phyloP scores from a whole-genome alignment of 2,329 filamentous ascomycete genomes.

The Bipolaris oryzae region DNA sequence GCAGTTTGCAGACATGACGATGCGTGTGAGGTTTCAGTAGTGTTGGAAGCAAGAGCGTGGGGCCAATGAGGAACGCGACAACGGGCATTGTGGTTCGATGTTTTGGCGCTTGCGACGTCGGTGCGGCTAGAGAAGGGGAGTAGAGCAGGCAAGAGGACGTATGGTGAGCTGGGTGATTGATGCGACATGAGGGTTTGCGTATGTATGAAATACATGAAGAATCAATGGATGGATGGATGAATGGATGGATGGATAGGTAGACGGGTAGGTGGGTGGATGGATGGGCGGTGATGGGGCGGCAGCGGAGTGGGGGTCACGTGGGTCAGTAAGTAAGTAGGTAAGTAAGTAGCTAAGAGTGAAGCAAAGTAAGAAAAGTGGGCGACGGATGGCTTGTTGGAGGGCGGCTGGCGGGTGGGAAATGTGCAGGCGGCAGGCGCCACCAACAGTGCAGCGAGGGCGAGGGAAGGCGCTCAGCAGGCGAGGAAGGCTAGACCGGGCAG shows the following conservation, averaged over 20 bases:
- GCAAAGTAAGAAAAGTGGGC: background rate
- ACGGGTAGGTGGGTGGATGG: too few species aligned
- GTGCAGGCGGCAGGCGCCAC: slow-evolving; percentile 21
- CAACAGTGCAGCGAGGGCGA: slow-evolving; percentile 13
- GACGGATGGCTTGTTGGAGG: slow-evolving; percentile 1
- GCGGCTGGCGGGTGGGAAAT: slow-evolving; percentile 1
- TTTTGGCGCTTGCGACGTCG: slow-evolving; percentile 33
- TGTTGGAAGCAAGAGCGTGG: slow-evolving; percentile 37
- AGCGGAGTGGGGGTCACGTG: background rate
- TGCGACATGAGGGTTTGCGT: background rate
- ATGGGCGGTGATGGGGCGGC: background rate
- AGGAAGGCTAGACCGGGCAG: slow-evolving; percentile 18
- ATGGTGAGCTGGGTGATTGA: too few species aligned
- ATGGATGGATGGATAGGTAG: too few species aligned
- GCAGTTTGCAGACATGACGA: slow-evolving; percentile 36
- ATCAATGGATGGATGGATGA: too few species aligned
- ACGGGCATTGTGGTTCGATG: slow-evolving; percentile 32
- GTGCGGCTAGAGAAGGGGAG: slow-evolving; percentile 5
- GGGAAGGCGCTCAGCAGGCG: background rate
- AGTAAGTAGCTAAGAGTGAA: background rate
- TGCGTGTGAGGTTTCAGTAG: slow-evolving; percentile 44
- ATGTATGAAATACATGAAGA: background rate
- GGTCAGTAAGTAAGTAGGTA: too few species aligned
- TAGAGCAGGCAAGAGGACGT: background rate
- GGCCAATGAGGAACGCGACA: slow-evolving; percentile 37